Base-by-base conservation (phyloP, 768 basidiomycete genomes). In the Krasilnikovozyma curviuscula region DNA sequence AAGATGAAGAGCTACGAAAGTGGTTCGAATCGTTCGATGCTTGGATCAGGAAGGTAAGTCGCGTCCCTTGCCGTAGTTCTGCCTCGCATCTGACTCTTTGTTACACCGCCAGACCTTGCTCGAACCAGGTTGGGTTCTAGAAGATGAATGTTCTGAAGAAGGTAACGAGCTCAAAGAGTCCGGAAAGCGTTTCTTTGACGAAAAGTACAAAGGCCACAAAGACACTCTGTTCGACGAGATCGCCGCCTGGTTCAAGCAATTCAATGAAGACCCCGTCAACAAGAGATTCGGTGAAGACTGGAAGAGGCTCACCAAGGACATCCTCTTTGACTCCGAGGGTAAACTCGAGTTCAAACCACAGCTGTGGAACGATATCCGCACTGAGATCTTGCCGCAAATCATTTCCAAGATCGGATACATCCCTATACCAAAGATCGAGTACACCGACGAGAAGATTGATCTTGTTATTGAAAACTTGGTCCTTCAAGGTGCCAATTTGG, bases 401-500 rank as follows among this genome's bases (percentile, higher is more conserved):
- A 75, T 88, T 56, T 71, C 80, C 31, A 71, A 80, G 67, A 77
- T 86, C 54, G 45, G 71, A 31, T 50, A 48, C 54, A 12, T 52
- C 27, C 49, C 40, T 24, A 89, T 97, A 55, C 91, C 91, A 0
- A 79, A 86, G 30, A 76, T 88, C 61, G 89, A 93, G 65, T 97
- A 93, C 67, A 79, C 81, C 30, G 85, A 91, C 64, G 79, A 84
- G 44, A 60, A 70, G 6, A 66, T 89, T 52, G 89, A 93, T 57
- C 72, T 93, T 37, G 83, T 91, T 49, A 76, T 95, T 54, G 91
- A 95, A 70, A 95, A 91, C 63, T 73, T 95, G 29, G 81, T 82
- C 1, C 70, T 89, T 16, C 78, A 82, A 52, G 84, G 84, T 8
- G 75, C 78, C 24, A 28, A 24, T 24, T 38, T 18, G 37, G 8